Percentiles rank a stretch among this genome's conserved stretches.
Evolutionary conservation across 192 early-diverging fungal genomes (phyloP).

Genomic region (Mortierella hygrophila): DNA sequence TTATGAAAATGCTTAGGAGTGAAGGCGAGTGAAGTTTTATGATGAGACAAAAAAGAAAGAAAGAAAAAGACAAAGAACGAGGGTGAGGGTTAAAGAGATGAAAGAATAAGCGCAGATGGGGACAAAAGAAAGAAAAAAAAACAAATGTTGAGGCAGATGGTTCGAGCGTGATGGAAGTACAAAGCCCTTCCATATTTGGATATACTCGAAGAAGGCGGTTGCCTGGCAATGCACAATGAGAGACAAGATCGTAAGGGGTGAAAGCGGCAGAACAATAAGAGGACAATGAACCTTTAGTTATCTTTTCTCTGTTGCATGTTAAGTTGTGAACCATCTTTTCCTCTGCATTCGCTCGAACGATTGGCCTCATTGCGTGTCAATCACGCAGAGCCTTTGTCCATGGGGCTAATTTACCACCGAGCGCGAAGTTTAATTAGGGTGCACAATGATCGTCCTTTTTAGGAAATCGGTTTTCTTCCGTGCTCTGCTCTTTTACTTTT

Average conservation of each 20-base stretch:
- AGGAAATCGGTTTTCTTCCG: not conserved
- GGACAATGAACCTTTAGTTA: too few relatives aligned
- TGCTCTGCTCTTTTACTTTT: not conserved
- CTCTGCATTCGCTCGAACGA: too few relatives aligned
- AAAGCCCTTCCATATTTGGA: not conserved
- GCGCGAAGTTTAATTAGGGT: not conserved
- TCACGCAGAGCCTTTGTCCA: too few relatives aligned
- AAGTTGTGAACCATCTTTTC: too few relatives aligned
- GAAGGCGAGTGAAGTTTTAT: too few relatives aligned
- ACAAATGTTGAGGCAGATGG: not conserved
- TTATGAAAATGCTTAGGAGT: not conserved
- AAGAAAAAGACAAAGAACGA: not conserved
- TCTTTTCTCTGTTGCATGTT: too few relatives aligned
- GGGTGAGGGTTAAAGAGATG: not conserved
- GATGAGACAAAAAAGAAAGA: not conserved
- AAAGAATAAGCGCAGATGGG: not conserved
- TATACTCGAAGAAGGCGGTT: not conserved
- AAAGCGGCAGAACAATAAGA: too few relatives aligned
- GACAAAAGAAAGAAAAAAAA: not conserved
- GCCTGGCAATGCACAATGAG: not conserved
- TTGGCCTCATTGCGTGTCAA: too few relatives aligned
- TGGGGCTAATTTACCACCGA: not conserved
- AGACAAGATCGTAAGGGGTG: too few relatives aligned
- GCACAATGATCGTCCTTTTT: not conserved
- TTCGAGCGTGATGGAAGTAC: not conserved